Evolutionary conservation across 1,139 yeast species (phyloP).

Genomic region (Williopsis jadinii): DNA sequence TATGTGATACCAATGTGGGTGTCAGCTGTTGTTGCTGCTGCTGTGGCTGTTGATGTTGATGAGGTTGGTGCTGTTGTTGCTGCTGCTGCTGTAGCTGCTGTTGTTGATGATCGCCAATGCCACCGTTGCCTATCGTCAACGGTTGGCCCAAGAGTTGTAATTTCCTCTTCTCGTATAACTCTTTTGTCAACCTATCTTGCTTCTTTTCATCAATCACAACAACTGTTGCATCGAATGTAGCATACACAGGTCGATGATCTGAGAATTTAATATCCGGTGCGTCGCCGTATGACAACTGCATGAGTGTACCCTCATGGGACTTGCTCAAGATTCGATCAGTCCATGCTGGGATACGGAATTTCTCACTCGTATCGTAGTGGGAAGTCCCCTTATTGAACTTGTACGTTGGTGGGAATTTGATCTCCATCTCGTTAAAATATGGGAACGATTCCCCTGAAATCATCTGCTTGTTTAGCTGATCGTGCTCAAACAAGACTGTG

Average conservation of each 20-base stretch:
- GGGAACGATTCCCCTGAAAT: slow-evolving; percentile 79
- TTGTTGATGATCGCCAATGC: too few relatives aligned
- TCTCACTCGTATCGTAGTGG: slow-evolving; percentile 82
- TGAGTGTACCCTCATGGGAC: slow-evolving; percentile 40
- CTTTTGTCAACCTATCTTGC: slow-evolving; percentile 50
- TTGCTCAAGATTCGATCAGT: slow-evolving; percentile 73
- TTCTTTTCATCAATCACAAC: slow-evolving; percentile 61
- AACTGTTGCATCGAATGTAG: slow-evolving; percentile 61
- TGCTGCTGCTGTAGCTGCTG: too few relatives aligned
- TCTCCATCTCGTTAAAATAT: slow-evolving; percentile 74
- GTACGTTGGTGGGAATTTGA: slow-evolving; percentile 82
- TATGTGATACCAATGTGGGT: too few relatives aligned
- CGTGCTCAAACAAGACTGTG: slow-evolving; percentile 53
- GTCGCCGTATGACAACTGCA: slow-evolving; percentile 59
- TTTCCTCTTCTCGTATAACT: slow-evolving; percentile 45
- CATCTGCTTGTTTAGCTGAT: slow-evolving; percentile 83
- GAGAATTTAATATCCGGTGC: slow-evolving; percentile 62
- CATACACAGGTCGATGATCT: slow-evolving; percentile 92
- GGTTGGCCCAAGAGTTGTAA: slow-evolving; percentile 26
- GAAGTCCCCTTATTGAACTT: slow-evolving; percentile 88
- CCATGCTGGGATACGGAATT: slow-evolving; percentile 94
- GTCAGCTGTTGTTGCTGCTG: slow-evolving; percentile 11
- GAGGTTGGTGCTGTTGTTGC: too few relatives aligned
- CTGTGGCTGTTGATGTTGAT: slow-evolving; percentile 7
- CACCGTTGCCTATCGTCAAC: slow-evolving; percentile 18